These are phyloP conservation scores for Glycine latifolia DNA, from an alignment of 306 rosid species.

Conservation along the genomic window DNA sequence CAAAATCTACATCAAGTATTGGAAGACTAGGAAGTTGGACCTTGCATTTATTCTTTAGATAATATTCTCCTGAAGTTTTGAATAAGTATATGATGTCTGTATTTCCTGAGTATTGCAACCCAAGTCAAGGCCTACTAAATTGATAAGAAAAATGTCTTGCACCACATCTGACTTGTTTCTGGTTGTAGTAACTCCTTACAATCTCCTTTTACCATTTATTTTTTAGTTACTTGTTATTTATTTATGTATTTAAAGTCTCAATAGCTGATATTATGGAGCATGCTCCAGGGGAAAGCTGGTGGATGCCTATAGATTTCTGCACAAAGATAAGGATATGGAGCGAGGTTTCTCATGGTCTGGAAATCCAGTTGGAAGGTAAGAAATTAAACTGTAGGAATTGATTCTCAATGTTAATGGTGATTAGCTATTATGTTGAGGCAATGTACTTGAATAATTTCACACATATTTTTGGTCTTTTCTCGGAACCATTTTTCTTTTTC, in stretches of 20 bases:
- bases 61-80: conserved; percentile 25
- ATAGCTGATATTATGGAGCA: conserved; percentile 45
- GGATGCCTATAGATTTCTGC: conserved; percentile 89
- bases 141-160: conserved; percentile 5
- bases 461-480: background rate
- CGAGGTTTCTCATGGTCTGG: conserved; percentile 98
- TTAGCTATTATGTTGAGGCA: conserved; percentile 24
- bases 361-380: conserved; percentile 91
- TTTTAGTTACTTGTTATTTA: background rate
- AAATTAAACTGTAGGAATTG: conserved; percentile 20
- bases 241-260: conserved; percentile 10
- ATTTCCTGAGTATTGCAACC: conserved; percentile 7
- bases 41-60: conserved; percentile 18
- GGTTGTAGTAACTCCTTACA: background rate
- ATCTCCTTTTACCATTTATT: conserved; percentile 5
- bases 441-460: conserved; percentile 18
- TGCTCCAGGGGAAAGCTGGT: conserved; percentile 86
- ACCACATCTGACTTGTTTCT: conserved; percentile 25
- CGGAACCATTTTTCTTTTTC: background rate
- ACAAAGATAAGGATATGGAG: conserved; percentile 87
- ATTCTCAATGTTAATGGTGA: conserved; percentile 32
- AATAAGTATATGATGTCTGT: conserved; percentile 26
- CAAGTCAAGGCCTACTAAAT: conserved; percentile 27
- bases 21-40: conserved; percentile 36
- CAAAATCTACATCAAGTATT: background rate